phyloP scores from a whole-genome alignment of 2,329 filamentous ascomycete genomes.

The Pseudopithomyces chartarum region DNA sequence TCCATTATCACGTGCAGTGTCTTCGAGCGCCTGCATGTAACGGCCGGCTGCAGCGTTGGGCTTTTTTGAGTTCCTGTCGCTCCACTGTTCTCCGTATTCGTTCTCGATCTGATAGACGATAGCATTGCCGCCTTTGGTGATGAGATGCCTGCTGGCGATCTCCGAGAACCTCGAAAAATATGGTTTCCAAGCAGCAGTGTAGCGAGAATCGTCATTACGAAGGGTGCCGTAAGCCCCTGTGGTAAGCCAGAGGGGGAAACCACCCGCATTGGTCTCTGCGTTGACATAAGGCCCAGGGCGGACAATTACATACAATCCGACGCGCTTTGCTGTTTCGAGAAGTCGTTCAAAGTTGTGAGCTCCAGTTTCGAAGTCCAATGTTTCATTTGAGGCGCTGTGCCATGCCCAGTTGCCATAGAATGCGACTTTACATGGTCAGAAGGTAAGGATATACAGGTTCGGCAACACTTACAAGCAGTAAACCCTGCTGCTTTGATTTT shows the following conservation, averaged over 20 bases:
- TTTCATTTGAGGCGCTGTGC: constrained; percentile 52
- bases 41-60: constrained; percentile 56
- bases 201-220: constrained; percentile 59
- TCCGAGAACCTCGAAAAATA: constrained; percentile 58
- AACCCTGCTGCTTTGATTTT: constrained; percentile 59
- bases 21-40: constrained; percentile 64
- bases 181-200: constrained; percentile 59
- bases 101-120: constrained; percentile 65
- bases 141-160: constrained; percentile 57
- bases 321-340: constrained; percentile 58
- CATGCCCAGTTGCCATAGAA: constrained; percentile 57
- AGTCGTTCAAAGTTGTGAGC: constrained; percentile 60
- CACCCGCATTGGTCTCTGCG: constrained; percentile 66
- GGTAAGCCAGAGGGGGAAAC: constrained; percentile 66
- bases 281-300: constrained; percentile 68
- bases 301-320: constrained; percentile 61
- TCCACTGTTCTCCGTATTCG: constrained; percentile 54
- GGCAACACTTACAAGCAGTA: constrained; percentile 40
- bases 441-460: background rate
- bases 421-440: constrained; percentile 31
- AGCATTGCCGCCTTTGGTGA: constrained; percentile 63
- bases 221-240: constrained; percentile 63
- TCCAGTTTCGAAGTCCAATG: constrained; percentile 58
- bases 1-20: constrained; percentile 59
- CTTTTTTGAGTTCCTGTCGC: constrained; percentile 42